Base-by-base conservation (phyloP, 768 basidiomycete species). In the Amanita molliuscula region DNA sequence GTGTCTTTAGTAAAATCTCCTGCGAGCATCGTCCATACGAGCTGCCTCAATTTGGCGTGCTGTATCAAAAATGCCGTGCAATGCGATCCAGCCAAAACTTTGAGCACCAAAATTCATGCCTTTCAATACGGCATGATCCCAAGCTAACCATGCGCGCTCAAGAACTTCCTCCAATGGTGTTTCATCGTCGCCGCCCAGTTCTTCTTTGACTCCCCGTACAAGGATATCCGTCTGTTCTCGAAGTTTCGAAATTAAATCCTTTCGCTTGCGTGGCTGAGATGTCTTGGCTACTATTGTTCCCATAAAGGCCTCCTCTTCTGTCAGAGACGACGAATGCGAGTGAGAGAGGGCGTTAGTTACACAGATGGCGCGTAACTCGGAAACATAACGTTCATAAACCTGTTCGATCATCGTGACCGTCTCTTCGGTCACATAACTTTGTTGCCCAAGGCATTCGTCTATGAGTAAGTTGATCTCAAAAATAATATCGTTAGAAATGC, bases 201-300 rank as follows among this genome's bases (percentile, higher is more conserved):
- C 73, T 47, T 73, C 70, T 50, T 72, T 68, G 29, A 82, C 64
- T 20, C 62, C 64, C 7, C 70, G 65, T 9, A 79, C 79, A 18
- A 85, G 70, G 6, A 68, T 56, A 40, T 74, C 68, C 0, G 77
- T 80, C 47, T 74, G 72, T 41, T 81, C 80, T 42, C 81, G 68
- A 49, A 85, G 56, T 47, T 70, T 71, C 1, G 77, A 66, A 56
- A 81, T 82, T 31, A 70, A 58, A 33, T 82, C 76, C 51, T 64
- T 71, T 20, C 81, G 69, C 51, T 66, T 70, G 7, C 78, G 69
- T 10, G 74, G 73, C 55, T 84, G 79, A 0, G 79, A 75, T 10
- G 70, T 77, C 52, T 81, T 80, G 16, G 81, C 79, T 0, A 76
- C 66, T 52, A 85, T 85, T 0, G 82, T 83, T 0, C 84, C 84